A percentile compares a stretch with the other conserved stretches of the same genome.
These are phyloP conservation scores for Acacia pycnantha DNA, from an alignment of 331 rosid species.

Conservation along the genomic window DNA sequence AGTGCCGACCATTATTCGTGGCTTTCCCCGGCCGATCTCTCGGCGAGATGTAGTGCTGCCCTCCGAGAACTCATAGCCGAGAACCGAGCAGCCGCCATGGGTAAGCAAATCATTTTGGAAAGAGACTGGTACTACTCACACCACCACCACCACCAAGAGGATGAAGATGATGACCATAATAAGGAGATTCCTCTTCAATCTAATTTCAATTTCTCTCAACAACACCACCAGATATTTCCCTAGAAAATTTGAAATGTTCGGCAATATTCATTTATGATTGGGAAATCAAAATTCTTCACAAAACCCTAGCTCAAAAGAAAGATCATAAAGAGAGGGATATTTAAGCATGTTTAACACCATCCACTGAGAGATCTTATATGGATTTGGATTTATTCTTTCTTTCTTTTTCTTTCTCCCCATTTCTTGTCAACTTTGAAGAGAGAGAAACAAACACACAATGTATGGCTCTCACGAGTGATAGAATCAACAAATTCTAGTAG, in stretches of 20 bases:
- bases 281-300: neutral
- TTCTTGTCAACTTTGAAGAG: neutral
- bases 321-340: neutral
- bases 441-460: neutral
- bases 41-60: conserved; percentile 82
- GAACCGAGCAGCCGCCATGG: conserved; percentile 68
- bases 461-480: neutral
- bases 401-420: neutral
- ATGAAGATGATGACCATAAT: conserved; percentile 47
- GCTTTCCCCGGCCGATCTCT: conserved; percentile 65
- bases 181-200: conserved; percentile 39
- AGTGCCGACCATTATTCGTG: conserved; percentile 43
- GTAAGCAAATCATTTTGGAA: conserved; percentile 55
- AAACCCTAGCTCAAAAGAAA: neutral
- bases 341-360: neutral
- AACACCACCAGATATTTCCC: conserved; percentile 52
- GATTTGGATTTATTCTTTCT: neutral
- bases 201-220: conserved; percentile 35
- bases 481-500: neutral
- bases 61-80: conserved; percentile 80
- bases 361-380: neutral
- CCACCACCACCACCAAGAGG: conserved; percentile 44
- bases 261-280: neutral
- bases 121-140: conserved; percentile 50
- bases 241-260: conserved; percentile 17